These are phyloP conservation scores for Vigna trinervia DNA, from an alignment of 306 rosid genomes.

Conservation along the genomic window DNA sequence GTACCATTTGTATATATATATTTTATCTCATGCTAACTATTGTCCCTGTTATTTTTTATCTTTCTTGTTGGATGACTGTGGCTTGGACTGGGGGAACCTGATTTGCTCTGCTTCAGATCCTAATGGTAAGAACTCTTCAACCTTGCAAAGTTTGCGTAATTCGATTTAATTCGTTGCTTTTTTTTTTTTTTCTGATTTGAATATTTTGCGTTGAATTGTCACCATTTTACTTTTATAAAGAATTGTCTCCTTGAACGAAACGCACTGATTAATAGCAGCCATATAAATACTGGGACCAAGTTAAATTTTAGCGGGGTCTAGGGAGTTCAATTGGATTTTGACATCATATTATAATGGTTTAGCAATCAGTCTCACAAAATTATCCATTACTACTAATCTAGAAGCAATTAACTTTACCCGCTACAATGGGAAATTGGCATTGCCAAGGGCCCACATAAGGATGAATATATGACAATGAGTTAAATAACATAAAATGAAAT, in stretches of 20 bases:
- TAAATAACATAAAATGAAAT: neutral
- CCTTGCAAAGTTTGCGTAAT: neutral
- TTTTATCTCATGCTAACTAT: constrained; percentile 16
- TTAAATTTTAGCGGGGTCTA: neutral
- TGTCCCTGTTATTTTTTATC: neutral
- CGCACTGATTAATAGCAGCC: neutral
- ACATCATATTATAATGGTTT: neutral
- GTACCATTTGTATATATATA: neutral
- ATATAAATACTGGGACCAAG: constrained; percentile 19
- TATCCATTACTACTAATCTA: neutral
- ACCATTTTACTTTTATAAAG: neutral
- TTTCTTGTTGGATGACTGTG: constrained; percentile 20
- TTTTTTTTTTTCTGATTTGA: constrained; percentile 20
- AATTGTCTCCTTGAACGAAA: neutral
- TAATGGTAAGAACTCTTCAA: constrained; percentile 63
- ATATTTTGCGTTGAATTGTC: constrained; percentile 3
- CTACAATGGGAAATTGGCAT: constrained; percentile 22
- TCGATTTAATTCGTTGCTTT: neutral
- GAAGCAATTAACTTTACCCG: constrained; percentile 11
- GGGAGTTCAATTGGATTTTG: constrained; percentile 7
- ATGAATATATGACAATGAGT: neutral
- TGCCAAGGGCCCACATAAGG: neutral
- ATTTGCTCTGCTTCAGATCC: constrained; percentile 76
- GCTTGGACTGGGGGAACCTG: constrained; percentile 46
- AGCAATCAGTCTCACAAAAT: constrained; percentile 8